Percentiles rank a stretch among this genome's conserved stretches.
phyloP scores from a whole-genome alignment of 2,329 filamentous ascomycete species.

The Clonostachys solani region DNA sequence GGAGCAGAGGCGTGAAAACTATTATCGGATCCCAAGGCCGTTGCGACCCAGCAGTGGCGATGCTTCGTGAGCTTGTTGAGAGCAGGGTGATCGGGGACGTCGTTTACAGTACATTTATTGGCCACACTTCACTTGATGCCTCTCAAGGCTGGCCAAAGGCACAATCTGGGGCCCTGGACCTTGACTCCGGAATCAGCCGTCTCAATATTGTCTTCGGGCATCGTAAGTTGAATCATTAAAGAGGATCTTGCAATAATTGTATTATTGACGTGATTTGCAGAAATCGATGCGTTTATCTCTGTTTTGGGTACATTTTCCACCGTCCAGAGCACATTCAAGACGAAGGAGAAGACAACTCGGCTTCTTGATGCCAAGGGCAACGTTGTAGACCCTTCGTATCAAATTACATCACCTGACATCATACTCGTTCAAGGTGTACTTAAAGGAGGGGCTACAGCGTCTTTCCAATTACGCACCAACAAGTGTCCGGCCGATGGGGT shows the following conservation, averaged over 20 bases:
- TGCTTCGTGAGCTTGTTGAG: constrained; percentile 37
- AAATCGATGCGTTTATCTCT: constrained; percentile 38
- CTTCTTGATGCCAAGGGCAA: constrained; percentile 35
- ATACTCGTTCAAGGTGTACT: constrained; percentile 13
- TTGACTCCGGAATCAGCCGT: constrained; percentile 19
- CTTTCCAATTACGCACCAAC: constrained; percentile 38
- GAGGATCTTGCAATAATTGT: not conserved
- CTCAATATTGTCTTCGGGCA: constrained; percentile 37
- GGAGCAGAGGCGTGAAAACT: constrained; percentile 23
- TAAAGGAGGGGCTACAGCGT: constrained; percentile 30
- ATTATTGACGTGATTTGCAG: constrained; percentile 11
- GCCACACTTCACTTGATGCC: no score
- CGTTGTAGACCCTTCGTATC: constrained; percentile 24
- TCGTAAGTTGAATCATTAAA: constrained; percentile 17
- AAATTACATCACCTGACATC: constrained; percentile 32
- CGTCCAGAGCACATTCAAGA: constrained; percentile 31
- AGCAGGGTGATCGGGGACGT: constrained; percentile 44
- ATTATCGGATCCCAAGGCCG: constrained; percentile 49
- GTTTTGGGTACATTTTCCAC: constrained; percentile 38
- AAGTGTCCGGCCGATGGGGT: constrained; percentile 42
- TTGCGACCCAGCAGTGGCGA: constrained; percentile 34
- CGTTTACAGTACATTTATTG: constrained; percentile 30
- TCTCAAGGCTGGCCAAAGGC: no score
- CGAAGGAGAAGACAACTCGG: no score
- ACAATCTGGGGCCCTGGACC: constrained; percentile 31